Evolutionary conservation across 495 filamentous ascomycete species (phyloP).

Genomic region (Cercophora newfieldiana): DNA sequence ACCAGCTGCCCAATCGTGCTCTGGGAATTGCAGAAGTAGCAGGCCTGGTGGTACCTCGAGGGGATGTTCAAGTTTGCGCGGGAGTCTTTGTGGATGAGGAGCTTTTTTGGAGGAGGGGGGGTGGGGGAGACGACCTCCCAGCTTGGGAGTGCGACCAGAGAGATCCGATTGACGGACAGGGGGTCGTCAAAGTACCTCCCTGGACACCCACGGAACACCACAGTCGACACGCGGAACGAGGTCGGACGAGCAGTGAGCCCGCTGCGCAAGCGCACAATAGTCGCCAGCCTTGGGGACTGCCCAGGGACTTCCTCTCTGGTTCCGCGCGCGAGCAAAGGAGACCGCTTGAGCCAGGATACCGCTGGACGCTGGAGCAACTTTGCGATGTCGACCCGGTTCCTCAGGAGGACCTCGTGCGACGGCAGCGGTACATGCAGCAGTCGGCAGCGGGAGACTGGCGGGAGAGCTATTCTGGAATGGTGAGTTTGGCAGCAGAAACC

Average conservation of each 20-base stretch:
- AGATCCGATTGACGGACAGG: conserved; percentile 30
- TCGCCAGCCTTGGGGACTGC: conserved; percentile 15
- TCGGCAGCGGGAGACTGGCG: conserved; percentile 22
- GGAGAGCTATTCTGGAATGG: conserved; percentile 22
- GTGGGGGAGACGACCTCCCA: conserved; percentile 18
- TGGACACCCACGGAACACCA: conserved; percentile 19
- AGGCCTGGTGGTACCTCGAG: conserved; percentile 31
- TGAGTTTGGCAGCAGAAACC: conserved; percentile 6
- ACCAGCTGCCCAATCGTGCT: conserved; percentile 22
- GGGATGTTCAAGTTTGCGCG: conserved; percentile 28
- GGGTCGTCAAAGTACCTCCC: conserved; percentile 28
- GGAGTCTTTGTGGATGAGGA: conserved; percentile 29
- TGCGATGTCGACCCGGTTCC: conserved; percentile 9
- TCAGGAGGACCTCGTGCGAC: conserved; percentile 23
- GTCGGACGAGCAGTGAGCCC: conserved; percentile 19
- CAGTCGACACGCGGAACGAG: conserved; percentile 10
- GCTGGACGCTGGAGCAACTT: conserved; percentile 5
- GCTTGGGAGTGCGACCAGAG: conserved; percentile 26
- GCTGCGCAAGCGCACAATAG: conserved; percentile 2
- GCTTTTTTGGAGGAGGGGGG: conserved; percentile 24
- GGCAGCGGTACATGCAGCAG: conserved; percentile 23
- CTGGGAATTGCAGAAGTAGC: conserved; percentile 28
- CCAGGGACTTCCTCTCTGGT: neutral
- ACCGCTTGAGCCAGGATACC: neutral
- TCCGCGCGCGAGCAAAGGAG: conserved; percentile 1